These are phyloP conservation scores for Bonnemaisonia californica DNA, from an alignment of 31 red algal species.

Conservation along the genomic window DNA sequence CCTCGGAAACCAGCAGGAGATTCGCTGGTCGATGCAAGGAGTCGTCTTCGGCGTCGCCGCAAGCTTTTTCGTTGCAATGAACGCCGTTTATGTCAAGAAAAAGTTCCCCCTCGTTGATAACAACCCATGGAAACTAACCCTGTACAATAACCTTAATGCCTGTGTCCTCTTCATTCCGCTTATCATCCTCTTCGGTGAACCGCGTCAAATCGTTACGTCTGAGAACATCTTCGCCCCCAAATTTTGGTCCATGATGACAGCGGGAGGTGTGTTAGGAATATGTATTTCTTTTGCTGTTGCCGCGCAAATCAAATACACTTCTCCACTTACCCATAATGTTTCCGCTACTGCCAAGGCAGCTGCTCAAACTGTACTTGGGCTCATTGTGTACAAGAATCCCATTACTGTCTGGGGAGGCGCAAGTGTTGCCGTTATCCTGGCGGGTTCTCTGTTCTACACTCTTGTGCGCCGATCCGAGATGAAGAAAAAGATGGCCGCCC, in stretches of 20 bases:
- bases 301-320: conserved; percentile 96
- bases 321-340: conserved; percentile 96
- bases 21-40: conserved; percentile 91
- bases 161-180: conserved; percentile 93
- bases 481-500: conserved; percentile 69
- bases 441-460: conserved; percentile 83
- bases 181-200: conserved; percentile 81
- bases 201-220: conserved; percentile 42
- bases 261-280: conserved; percentile 87
- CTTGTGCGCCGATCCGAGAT: conserved; percentile 87
- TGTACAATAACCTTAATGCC: conserved; percentile 96
- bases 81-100: conserved; percentile 97
- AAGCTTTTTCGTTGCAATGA: conserved; percentile 96
- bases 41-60: conserved; percentile 87
- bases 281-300: conserved; percentile 92
- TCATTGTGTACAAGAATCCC: conserved; percentile 85
- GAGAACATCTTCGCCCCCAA: conserved; percentile 48
- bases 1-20: conserved; percentile 86
- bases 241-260: conserved; percentile 90
- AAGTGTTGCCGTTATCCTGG: conserved; percentile 84
- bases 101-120: conserved; percentile 93
- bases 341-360: conserved; percentile 98
- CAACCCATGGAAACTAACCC: conserved; percentile 92
- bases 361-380: conserved; percentile 89
- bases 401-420: conserved; percentile 81